phyloP scores from a whole-genome alignment of 768 basidiomycete species.

The Fomitopsis pulvina region DNA sequence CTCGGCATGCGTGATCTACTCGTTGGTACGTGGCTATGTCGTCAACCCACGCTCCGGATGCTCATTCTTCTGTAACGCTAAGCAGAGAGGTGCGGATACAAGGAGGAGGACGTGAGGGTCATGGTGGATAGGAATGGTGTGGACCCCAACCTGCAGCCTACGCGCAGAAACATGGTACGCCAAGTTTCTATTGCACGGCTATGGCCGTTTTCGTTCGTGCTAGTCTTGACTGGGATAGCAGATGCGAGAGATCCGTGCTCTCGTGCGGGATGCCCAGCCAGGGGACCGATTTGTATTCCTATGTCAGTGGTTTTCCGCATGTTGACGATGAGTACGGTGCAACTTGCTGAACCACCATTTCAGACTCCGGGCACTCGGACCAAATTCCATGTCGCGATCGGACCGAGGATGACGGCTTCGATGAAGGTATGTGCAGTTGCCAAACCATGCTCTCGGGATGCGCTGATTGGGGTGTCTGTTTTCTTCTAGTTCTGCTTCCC shows the following conservation, averaged over 20 bases:
- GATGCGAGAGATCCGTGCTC: slow-evolving; percentile 7
- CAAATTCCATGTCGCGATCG: not conserved
- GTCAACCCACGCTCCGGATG: not conserved
- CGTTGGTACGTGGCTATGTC: not conserved
- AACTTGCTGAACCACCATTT: slow-evolving; percentile 6
- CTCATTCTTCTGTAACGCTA: not conserved
- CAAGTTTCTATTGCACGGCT: not conserved
- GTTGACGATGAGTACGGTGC: not conserved
- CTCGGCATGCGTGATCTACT: slow-evolving; percentile 5
- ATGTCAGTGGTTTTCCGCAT: slow-evolving; percentile 5
- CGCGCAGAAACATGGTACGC: slow-evolving; percentile 2
- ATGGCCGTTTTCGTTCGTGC: not conserved
- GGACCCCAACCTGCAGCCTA: not conserved
- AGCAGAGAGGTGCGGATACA: slow-evolving; percentile 11
- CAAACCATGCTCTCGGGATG: not conserved
- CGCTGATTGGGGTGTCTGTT: not conserved
- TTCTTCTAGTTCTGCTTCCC: not conserved
- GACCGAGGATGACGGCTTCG: slow-evolving; percentile 7
- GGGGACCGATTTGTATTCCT: slow-evolving; percentile 14
- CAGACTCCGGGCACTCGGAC: slow-evolving; percentile 8
- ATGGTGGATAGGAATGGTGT: slow-evolving; percentile 10
- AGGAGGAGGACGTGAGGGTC: slow-evolving; percentile 6
- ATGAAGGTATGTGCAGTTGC: slow-evolving; percentile 6
- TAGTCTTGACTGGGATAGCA: not conserved
- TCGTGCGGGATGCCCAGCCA: slow-evolving; percentile 8